Evolutionary conservation across 768 basidiomycete genomes (phyloP).

Genomic region (Lentinus brumalis): DNA sequence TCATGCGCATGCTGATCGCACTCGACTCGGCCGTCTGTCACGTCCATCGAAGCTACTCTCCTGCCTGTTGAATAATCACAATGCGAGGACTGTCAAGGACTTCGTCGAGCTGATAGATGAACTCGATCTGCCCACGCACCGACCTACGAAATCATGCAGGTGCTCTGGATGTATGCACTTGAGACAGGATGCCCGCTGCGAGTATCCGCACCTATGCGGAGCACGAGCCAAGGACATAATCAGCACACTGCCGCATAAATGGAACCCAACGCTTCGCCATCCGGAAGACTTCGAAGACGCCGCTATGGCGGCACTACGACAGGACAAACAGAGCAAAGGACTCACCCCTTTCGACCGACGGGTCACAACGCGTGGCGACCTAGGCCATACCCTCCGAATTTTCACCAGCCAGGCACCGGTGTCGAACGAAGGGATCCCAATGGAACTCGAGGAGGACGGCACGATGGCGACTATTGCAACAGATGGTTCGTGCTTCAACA

Average conservation of each 20-base stretch:
- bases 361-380: background rate
- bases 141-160: too few species aligned
- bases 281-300: slow-evolving; percentile 5
- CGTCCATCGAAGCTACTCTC: too few species aligned
- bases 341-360: background rate
- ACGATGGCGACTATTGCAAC: too few species aligned
- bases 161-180: background rate
- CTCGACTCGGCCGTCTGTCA: too few species aligned
- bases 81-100: too few species aligned
- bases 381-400: background rate
- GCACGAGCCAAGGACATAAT: background rate
- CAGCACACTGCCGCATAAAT: background rate
- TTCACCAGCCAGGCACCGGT: background rate
- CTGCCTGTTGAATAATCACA: too few species aligned
- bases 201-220: background rate
- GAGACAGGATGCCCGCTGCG: background rate
- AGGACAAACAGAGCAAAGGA: background rate
- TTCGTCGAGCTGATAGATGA: too few species aligned
- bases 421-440: background rate
- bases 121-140: too few species aligned
- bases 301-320: background rate
- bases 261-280: background rate
- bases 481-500: too few species aligned
- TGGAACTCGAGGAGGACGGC: too few species aligned
- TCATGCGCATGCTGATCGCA: background rate